phyloP scores from a whole-genome alignment of 257 asterid species.

The Solanum virginianum region DNA sequence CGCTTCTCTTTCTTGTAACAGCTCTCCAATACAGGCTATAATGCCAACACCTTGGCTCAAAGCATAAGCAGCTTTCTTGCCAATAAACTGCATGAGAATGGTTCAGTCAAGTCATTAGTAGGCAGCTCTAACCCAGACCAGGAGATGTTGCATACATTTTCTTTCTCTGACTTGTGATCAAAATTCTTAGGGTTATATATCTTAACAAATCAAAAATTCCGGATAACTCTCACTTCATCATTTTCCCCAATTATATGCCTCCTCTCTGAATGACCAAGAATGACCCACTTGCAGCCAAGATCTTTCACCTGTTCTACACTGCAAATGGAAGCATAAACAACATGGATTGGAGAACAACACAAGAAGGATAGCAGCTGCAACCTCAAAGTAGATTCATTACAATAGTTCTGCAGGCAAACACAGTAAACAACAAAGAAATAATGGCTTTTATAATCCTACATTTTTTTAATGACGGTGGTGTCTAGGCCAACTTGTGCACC shows the following conservation, averaged over 20 bases:
- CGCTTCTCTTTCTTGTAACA: constrained; percentile 85
- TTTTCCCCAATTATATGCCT: constrained; percentile 89
- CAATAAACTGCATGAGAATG: constrained; percentile 57
- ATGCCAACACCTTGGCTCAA: constrained; percentile 82
- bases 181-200: not conserved
- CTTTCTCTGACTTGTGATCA: not conserved
- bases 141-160: not conserved
- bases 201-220: not conserved
- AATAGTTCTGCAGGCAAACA: not conserved
- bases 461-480: not conserved
- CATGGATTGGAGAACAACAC: not conserved
- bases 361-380: not conserved
- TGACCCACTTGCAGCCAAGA: constrained; percentile 95
- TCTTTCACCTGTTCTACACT: constrained; percentile 90
- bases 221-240: constrained; percentile 43
- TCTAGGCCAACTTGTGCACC: not conserved
- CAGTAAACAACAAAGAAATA: not conserved
- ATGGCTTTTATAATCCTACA: not conserved
- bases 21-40: constrained; percentile 96
- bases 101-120: not conserved
- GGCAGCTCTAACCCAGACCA: not conserved
- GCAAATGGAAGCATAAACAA: constrained; percentile 3
- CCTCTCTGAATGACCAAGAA: constrained; percentile 96
- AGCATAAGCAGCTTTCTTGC: constrained; percentile 97
- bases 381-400: not conserved